Conservation (phyloP, 345 rosid genomes). For the Laguncularia racemosa region DNA sequence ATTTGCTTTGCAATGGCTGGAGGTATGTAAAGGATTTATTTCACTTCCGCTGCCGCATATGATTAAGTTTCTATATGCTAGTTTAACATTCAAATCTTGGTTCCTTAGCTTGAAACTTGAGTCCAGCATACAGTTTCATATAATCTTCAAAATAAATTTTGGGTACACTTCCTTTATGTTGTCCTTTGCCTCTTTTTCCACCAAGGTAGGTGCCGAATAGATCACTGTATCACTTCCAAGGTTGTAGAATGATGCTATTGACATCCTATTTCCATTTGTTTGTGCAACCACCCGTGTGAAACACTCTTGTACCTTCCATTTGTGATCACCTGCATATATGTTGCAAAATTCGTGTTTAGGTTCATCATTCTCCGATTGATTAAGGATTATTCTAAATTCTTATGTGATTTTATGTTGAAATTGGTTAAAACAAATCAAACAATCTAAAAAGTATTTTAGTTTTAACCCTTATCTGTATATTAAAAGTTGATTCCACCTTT, state of each 20-base stretch:
- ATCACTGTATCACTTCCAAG: constrained; percentile 84
- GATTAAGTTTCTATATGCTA: too few relatives aligned
- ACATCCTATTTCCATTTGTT: constrained; percentile 70
- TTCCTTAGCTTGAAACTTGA: constrained; percentile 83
- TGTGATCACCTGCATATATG: constrained; percentile 51
- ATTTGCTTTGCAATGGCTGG: too few relatives aligned
- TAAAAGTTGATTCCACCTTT: too few relatives aligned
- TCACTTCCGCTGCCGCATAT: too few relatives aligned
- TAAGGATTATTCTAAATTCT: not conserved
- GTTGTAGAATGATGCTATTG: constrained; percentile 87
- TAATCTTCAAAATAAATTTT: constrained; percentile 76
- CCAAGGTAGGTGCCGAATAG: constrained; percentile 62
- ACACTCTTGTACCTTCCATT: constrained; percentile 96
- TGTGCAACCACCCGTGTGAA: constrained; percentile 80
- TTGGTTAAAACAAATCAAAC: not conserved
- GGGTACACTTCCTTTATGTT: constrained; percentile 39
- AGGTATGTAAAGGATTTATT: too few relatives aligned
- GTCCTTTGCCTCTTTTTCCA: constrained; percentile 35
- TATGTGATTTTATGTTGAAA: not conserved
- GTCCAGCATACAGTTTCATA: constrained; percentile 68
- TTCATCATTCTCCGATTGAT: too few relatives aligned
- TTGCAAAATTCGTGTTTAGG: too few relatives aligned
- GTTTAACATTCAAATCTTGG: too few relatives aligned
- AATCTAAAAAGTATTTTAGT: too few relatives aligned
- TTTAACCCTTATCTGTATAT: too few relatives aligned